Conservation (phyloP, 257 asterid genomes). For the Solanum sejunctum region DNA sequence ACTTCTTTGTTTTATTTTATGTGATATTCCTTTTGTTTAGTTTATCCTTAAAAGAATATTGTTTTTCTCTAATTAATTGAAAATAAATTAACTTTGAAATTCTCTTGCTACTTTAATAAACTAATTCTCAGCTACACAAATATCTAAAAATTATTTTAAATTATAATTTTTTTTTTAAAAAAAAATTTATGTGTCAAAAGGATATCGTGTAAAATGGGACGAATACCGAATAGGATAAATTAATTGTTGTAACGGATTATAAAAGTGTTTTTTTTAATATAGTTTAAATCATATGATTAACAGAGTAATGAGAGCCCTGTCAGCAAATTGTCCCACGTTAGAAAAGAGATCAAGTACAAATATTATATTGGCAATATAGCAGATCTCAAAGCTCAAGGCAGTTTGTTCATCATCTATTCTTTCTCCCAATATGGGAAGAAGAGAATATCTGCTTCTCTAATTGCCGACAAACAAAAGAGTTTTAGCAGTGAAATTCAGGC, state of each 20-base stretch:
- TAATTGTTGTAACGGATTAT: neutral
- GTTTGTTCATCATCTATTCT: neutral
- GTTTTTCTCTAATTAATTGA: too few relatives aligned
- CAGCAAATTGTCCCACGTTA: conserved; percentile 28
- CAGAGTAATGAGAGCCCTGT: conserved; percentile 27
- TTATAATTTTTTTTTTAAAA: too few relatives aligned
- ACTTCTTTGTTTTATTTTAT: too few relatives aligned
- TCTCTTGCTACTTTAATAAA: too few relatives aligned
- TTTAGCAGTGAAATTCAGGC: conserved; percentile 8
- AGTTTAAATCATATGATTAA: neutral
- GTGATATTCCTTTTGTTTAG: too few relatives aligned
- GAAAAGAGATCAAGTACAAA: neutral
- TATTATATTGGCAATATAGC: neutral
- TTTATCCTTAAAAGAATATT: too few relatives aligned
- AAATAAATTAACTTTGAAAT: too few relatives aligned
- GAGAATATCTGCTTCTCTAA: neutral
- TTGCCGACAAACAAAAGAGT: neutral
- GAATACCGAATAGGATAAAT: neutral
- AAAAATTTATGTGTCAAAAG: too few relatives aligned
- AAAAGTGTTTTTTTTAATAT: neutral
- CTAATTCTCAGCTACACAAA: too few relatives aligned
- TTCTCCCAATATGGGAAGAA: neutral
- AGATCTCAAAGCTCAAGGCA: neutral
- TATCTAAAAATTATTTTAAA: too few relatives aligned
- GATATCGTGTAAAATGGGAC: too few relatives aligned